phyloP scores from a whole-genome alignment of 2,329 filamentous ascomycete species.

The Akanthomyces uredinophilus region DNA sequence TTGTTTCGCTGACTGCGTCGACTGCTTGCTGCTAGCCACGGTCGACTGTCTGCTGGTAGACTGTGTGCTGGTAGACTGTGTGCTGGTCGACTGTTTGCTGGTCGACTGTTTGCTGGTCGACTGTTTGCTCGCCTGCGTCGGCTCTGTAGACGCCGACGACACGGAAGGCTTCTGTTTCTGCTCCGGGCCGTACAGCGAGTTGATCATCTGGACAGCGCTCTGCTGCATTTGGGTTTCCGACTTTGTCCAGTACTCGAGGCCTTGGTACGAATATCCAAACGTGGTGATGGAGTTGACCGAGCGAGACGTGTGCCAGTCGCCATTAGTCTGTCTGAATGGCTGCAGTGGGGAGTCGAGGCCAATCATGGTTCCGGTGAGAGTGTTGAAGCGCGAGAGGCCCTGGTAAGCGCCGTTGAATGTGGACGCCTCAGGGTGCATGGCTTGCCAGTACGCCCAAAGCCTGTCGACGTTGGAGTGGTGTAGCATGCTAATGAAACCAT shows the following conservation, averaged over 20 bases:
- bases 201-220: conserved; percentile 29
- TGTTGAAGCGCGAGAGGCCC: conserved; percentile 36
- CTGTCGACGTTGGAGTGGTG: conserved; percentile 58
- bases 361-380: conserved; percentile 33
- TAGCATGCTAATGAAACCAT: conserved; percentile 30
- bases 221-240: conserved; percentile 26
- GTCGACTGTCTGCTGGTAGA: not conserved
- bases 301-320: conserved; percentile 38
- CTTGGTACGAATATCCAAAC: conserved; percentile 36
- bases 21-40: not conserved
- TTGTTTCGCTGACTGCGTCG: not conserved
- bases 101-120: not conserved
- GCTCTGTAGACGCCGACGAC: not conserved
- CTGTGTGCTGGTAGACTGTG: not conserved
- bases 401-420: conserved; percentile 33
- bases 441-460: conserved; percentile 53
- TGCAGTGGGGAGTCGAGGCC: conserved; percentile 41
- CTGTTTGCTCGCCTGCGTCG: not conserved
- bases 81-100: not conserved
- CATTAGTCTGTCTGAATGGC: conserved; percentile 42
- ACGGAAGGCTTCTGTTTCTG: not conserved
- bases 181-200: conserved; percentile 28
- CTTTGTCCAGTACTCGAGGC: conserved; percentile 34
- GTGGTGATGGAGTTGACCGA: conserved; percentile 28
- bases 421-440: conserved; percentile 32